A percentile compares a stretch with the other conserved stretches of the same genome.
Evolutionary conservation across 2,329 filamentous ascomycete genomes (phyloP).

Genomic region (Cercospora nicotianae): DNA sequence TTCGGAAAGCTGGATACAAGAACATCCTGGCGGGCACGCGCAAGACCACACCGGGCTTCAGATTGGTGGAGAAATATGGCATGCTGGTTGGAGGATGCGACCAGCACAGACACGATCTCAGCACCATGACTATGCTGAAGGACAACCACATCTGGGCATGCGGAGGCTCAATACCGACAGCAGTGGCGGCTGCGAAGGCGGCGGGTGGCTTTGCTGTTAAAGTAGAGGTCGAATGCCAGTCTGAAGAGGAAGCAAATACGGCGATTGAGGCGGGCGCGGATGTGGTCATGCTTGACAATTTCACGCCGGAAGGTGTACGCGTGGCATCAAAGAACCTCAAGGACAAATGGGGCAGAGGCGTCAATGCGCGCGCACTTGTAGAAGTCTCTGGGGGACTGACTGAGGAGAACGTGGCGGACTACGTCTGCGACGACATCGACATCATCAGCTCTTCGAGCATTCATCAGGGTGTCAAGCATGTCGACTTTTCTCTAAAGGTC

Average conservation of each 20-base stretch:
- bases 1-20: conserved; percentile 66
- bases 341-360: conserved; percentile 70
- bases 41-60: conserved; percentile 95
- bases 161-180: conserved; percentile 76
- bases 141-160: conserved; percentile 97
- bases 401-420: conserved; percentile 76
- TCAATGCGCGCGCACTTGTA: conserved; percentile 63
- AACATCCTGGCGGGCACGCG: conserved; percentile 90
- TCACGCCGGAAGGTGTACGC: conserved; percentile 75
- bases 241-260: conserved; percentile 82
- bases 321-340: conserved; percentile 73
- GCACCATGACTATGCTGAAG: conserved; percentile 96
- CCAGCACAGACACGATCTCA: conserved; percentile 83
- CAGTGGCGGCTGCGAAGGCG: conserved; percentile 78
- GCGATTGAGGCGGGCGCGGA: conserved; percentile 89
- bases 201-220: conserved; percentile 89
- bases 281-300: conserved; percentile 97
- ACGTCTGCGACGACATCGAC: conserved; percentile 82
- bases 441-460: conserved; percentile 96
- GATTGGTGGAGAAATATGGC: conserved; percentile 95
- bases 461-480: conserved; percentile 88
- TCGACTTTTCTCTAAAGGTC: conserved; percentile 97
- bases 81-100: conserved; percentile 94
- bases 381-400: conserved; percentile 92
- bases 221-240: conserved; percentile 93